A percentile compares a stretch with the other conserved stretches of the same genome.
phyloP scores from a whole-genome alignment of 169 alveolate species.

The Babesia divergens region DNA sequence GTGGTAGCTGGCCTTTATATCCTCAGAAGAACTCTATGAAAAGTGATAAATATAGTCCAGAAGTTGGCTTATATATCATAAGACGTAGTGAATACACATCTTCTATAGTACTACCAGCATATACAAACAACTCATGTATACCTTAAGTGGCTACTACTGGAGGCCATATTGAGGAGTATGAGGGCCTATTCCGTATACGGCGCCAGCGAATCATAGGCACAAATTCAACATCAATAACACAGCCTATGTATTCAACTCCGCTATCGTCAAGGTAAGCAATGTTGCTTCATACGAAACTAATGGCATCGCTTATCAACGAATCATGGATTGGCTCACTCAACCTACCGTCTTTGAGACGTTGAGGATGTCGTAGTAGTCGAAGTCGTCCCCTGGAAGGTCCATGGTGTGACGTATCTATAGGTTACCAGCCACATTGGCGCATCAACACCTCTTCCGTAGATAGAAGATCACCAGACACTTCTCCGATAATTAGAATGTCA shows the following conservation, averaged over 20 bases:
- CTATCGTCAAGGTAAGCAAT: too few relatives aligned
- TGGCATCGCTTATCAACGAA: too few relatives aligned
- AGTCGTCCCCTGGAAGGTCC: slow-evolving; percentile 32
- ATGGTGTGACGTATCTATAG: background rate
- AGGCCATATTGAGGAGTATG: too few relatives aligned
- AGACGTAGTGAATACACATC: background rate
- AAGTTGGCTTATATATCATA: background rate
- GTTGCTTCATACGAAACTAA: too few relatives aligned
- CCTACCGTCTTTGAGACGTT: slow-evolving; percentile 49
- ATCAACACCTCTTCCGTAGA: too few relatives aligned
- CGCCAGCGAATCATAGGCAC: too few relatives aligned
- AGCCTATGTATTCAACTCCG: too few relatives aligned
- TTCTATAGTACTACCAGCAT: background rate
- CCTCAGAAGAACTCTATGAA: slow-evolving; percentile 46
- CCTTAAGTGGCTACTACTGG: too few relatives aligned
- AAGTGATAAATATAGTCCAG: background rate
- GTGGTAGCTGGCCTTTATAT: slow-evolving; percentile 57
- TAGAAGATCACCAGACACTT: background rate
- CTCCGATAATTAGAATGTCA: too few relatives aligned
- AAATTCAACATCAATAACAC: too few relatives aligned
- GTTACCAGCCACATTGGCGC: background rate
- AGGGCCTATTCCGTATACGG: too few relatives aligned
- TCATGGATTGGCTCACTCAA: too few relatives aligned
- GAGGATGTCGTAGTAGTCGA: slow-evolving; percentile 62
- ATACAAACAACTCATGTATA: background rate